Percentiles rank a stretch among this genome's conserved stretches.
Evolutionary conservation across 768 basidiomycete genomes (phyloP).

Genomic region (Agaricus bisporus): DNA sequence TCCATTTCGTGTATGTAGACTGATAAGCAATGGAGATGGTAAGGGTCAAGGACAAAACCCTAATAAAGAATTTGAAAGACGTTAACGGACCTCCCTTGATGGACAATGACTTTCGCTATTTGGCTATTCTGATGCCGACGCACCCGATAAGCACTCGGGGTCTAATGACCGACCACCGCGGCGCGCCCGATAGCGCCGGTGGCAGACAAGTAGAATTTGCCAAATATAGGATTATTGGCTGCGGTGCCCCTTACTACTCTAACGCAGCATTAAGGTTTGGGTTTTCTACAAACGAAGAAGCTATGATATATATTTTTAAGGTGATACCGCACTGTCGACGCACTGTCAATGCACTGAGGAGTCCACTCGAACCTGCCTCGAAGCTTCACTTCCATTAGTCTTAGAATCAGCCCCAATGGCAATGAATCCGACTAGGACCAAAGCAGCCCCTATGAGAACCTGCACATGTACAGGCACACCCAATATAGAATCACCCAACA

Average conservation of each 20-base stretch:
- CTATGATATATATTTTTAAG: no score
- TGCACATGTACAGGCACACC: constrained; percentile 40
- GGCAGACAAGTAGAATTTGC: neutral
- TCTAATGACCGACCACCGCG: no score
- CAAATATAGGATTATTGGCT: neutral
- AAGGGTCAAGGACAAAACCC: neutral
- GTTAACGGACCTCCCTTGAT: neutral
- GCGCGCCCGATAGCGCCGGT: neutral
- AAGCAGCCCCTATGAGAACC: constrained; percentile 65
- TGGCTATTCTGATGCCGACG: neutral
- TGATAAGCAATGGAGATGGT: neutral
- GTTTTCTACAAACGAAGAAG: no score
- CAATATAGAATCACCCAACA: constrained; percentile 60
- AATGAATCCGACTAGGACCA: constrained; percentile 78
- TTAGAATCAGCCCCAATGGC: constrained; percentile 22
- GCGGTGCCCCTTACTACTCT: no score
- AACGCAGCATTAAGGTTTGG: no score
- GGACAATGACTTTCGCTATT: neutral
- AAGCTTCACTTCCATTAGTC: constrained; percentile 8
- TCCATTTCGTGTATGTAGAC: neutral
- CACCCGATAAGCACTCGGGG: neutral
- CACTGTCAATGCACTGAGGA: no score
- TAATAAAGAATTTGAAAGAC: neutral
- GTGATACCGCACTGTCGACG: no score
- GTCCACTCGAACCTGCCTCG: no score